phyloP scores from a whole-genome alignment of 192 early-diverging fungal species.

The Backusella liffmaniae region DNA sequence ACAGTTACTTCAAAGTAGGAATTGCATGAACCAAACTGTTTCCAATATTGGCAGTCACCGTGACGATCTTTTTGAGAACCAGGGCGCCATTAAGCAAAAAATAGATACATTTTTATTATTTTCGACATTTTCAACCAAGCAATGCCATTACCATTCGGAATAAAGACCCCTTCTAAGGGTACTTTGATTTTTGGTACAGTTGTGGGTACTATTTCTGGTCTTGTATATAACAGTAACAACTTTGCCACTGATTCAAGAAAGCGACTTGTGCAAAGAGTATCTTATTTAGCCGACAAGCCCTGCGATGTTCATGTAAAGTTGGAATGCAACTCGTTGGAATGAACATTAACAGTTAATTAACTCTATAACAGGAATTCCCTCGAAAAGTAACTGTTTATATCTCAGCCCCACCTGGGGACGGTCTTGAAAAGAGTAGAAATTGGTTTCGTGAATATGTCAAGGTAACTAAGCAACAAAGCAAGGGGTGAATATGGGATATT shows the following conservation, averaged over 20 bases:
- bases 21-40: neutral
- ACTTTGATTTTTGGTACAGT: conserved; percentile 36
- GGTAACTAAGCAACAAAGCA: conserved; percentile 19
- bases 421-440: conserved; percentile 43
- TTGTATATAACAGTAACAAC: conserved; percentile 33
- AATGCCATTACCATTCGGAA: conserved; percentile 30
- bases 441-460: conserved; percentile 48
- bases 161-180: conserved; percentile 37
- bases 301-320: conserved; percentile 36
- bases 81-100: neutral
- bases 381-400: conserved; percentile 44
- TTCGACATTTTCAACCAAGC: neutral
- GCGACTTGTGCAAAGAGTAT: conserved; percentile 23
- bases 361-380: conserved; percentile 17
- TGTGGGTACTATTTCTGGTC: conserved; percentile 29
- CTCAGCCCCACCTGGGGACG: conserved; percentile 43
- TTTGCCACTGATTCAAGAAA: conserved; percentile 31
- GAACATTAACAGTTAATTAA: neutral
- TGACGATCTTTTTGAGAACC: conserved; percentile 2
- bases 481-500: neutral
- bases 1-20: no score
- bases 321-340: neutral
- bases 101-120: conserved; percentile 1
- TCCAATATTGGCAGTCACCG: neutral
- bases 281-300: conserved; percentile 38